These are phyloP conservation scores for Podaxis carcinomalis DNA, from an alignment of 768 basidiomycete species.

Conservation along the genomic window DNA sequence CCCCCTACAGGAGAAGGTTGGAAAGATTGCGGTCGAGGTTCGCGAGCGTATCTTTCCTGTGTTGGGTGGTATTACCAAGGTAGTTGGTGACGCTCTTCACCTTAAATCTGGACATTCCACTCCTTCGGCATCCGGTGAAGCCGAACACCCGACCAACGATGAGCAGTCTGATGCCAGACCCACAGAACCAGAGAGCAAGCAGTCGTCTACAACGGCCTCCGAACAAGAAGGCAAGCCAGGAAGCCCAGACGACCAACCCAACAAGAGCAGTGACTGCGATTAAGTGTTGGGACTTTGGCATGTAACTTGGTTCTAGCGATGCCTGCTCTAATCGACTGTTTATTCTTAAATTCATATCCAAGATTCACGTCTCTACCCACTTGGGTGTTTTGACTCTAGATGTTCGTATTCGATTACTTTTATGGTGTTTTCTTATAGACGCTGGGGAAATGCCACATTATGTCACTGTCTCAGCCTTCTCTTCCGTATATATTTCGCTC, in stretches of 20 bases:
- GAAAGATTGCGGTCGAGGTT: constrained; percentile 52
- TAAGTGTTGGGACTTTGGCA: neutral
- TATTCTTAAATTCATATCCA: too few relatives aligned
- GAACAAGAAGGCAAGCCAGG: neutral
- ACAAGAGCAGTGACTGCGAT: neutral
- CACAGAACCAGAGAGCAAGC: neutral
- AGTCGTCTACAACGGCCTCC: neutral
- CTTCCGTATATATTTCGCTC: too few relatives aligned
- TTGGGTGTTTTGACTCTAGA: too few relatives aligned
- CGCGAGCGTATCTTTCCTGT: constrained; percentile 58
- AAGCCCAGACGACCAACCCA: neutral
- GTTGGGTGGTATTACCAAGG: constrained; percentile 46
- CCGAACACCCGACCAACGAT: neutral
- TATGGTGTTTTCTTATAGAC: too few relatives aligned
- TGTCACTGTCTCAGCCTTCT: too few relatives aligned
- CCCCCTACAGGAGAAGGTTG: constrained; percentile 59
- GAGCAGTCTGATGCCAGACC: neutral
- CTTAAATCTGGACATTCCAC: neutral
- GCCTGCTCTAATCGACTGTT: neutral
- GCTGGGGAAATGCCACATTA: too few relatives aligned
- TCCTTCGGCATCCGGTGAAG: neutral
- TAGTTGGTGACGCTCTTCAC: constrained; percentile 33
- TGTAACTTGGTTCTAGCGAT: neutral
- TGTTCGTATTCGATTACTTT: too few relatives aligned
- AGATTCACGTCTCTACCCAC: too few relatives aligned